Percentiles rank a stretch among this genome's conserved stretches.
phyloP scores from a whole-genome alignment of 805 yeast genomes.

The Priceomyces carsonii region DNA sequence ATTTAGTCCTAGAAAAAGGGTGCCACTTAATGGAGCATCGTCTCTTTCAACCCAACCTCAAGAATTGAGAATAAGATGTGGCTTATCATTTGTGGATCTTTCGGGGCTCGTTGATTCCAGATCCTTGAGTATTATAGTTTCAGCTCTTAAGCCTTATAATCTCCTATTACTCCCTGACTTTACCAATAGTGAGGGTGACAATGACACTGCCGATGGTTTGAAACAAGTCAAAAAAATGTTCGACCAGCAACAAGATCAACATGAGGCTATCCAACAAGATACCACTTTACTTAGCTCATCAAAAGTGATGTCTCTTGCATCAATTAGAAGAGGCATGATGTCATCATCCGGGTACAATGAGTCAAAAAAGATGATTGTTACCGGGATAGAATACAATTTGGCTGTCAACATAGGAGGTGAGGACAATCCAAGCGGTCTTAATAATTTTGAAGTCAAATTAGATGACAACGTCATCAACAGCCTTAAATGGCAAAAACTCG shows the following conservation, averaged over 20 bases:
- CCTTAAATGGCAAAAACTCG: conserved; percentile 80
- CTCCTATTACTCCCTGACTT: conserved; percentile 57
- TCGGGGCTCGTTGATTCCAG: conserved; percentile 83
- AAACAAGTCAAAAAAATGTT: conserved; percentile 26
- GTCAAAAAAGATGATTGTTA: conserved; percentile 28
- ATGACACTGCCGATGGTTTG: conserved; percentile 28
- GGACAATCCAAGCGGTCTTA: conserved; percentile 28
- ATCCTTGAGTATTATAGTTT: conserved; percentile 75
- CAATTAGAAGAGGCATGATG: conserved; percentile 30
- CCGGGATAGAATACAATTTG: conserved; percentile 36
- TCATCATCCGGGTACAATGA: conserved; percentile 12
- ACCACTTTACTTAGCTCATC: conserved; percentile 21
- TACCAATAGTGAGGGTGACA: conserved; percentile 19
- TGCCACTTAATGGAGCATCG: conserved; percentile 20
- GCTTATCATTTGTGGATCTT: conserved; percentile 73
- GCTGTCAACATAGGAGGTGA: conserved; percentile 54
- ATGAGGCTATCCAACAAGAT: conserved; percentile 20
- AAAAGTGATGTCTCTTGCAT: conserved; percentile 30
- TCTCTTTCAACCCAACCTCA: conserved; percentile 15
- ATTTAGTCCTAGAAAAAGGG: conserved; percentile 51
- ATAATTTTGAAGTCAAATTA: conserved; percentile 59
- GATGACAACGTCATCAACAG: conserved; percentile 62
- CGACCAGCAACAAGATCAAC: conserved; percentile 30
- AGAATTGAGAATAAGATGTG: conserved; percentile 62
- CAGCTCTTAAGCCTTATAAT: conserved; percentile 75